These are phyloP conservation scores for Candida silvatica DNA, from an alignment of 805 yeast genomes.

Conservation along the genomic window DNA sequence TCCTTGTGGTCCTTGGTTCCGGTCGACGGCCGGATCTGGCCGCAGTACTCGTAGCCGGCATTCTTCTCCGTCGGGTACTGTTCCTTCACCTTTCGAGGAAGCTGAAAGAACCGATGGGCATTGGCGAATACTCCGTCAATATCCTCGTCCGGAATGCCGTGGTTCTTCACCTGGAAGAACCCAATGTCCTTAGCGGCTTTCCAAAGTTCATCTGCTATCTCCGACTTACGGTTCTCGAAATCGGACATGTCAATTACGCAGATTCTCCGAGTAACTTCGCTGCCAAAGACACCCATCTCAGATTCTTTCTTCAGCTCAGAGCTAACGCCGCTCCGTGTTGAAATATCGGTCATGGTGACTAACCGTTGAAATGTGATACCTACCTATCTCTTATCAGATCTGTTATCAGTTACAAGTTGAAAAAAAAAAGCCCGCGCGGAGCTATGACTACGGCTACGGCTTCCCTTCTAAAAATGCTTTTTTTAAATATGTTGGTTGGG, in stretches of 20 bases:
- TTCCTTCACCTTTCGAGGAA: slow-evolving; percentile 18
- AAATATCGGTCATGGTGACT: too few relatives aligned
- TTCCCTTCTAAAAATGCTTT: slow-evolving; percentile 31
- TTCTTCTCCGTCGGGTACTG: slow-evolving; percentile 25
- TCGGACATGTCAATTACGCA: neutral
- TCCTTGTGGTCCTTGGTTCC: slow-evolving; percentile 27
- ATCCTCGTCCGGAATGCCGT: slow-evolving; percentile 11
- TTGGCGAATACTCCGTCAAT: slow-evolving; percentile 20
- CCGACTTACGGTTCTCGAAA: neutral
- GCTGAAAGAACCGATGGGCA: slow-evolving; percentile 17
- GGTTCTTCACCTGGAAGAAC: slow-evolving; percentile 14
- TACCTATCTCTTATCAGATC: too few relatives aligned
- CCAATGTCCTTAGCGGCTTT: slow-evolving; percentile 10
- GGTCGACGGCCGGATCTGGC: slow-evolving; percentile 29
- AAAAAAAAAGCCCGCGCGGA: too few relatives aligned
- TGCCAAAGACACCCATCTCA: neutral
- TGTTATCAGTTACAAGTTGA: too few relatives aligned
- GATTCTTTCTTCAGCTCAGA: too few relatives aligned
- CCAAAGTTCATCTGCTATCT: neutral
- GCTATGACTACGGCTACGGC: too few relatives aligned
- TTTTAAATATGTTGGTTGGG: slow-evolving; percentile 2
- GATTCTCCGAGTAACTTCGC: neutral
- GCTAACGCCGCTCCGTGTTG: too few relatives aligned
- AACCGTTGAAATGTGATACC: too few relatives aligned
- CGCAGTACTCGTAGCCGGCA: slow-evolving; percentile 25